Conservation (phyloP, 768 basidiomycete genomes). For the Phylloporus rhodoxanthus region DNA sequence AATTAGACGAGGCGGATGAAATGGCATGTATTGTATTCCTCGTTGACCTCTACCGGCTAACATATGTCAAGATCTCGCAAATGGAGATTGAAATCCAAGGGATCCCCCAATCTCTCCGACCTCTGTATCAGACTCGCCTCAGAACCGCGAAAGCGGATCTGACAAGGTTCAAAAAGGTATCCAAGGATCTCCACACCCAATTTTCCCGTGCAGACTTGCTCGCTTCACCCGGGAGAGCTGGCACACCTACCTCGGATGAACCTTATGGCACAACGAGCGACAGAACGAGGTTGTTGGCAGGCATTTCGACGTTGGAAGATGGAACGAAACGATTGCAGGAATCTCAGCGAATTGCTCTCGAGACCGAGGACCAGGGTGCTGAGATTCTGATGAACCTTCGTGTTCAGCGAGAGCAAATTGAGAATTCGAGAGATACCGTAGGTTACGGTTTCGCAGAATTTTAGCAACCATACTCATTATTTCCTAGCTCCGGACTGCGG, state of each 20-base stretch:
- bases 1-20: conserved; percentile 97
- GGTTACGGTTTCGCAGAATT: conserved; percentile 17
- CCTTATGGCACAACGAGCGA: conserved; percentile 69
- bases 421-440: conserved; percentile 87
- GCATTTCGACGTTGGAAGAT: conserved; percentile 75
- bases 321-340: conserved; percentile 83
- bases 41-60: background rate
- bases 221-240: conserved; percentile 37
- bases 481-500: conserved; percentile 73
- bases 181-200: conserved; percentile 66
- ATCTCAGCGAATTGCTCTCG: conserved; percentile 85
- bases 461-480: background rate
- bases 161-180: conserved; percentile 71
- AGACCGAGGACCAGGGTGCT: conserved; percentile 94
- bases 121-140: conserved; percentile 72
- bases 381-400: conserved; percentile 85
- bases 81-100: conserved; percentile 99
- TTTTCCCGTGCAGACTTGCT: conserved; percentile 77
- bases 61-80: conserved; percentile 72
- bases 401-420: conserved; percentile 88
- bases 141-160: conserved; percentile 71
- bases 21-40: conserved; percentile 51
- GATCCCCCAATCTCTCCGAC: conserved; percentile 79
- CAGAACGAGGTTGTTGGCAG: conserved; percentile 72
- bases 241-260: conserved; percentile 59